Base-by-base conservation (phyloP, 371 early-diverging fungal species). In the Mortierella sp. region DNA sequence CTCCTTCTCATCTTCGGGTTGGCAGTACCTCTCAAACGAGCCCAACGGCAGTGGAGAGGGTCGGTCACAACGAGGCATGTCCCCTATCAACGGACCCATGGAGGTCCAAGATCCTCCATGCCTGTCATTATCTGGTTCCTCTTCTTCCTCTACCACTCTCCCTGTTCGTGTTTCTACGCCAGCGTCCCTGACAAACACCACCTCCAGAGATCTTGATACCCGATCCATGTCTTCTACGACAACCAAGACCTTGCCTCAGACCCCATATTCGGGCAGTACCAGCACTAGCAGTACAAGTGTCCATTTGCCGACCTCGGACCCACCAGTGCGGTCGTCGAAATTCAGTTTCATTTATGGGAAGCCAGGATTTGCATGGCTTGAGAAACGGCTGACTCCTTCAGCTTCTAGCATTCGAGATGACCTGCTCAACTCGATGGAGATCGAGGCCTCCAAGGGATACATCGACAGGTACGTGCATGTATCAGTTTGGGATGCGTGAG, bases 281-380 rank as follows among this genome's bases (percentile, higher is more conserved):
- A n/a, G 46, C 2, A 14, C 47, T 19, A 37, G 58, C 23, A 23
- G 53, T 21, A 53, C 16, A 1, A 53, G 11, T 19, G 26, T 26
- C 37, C 9, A 37, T 37, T 37, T 37, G 37, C 37, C 37, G 37
- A 9, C 15, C 2, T 21, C 56, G 12, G 15, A 52, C 19, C 14
- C 59, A 21, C 19, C 44, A 2, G 57, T 15, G 26, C 57, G 57
- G n/a, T 7, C 69, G 18, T 55, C 59, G 1, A 68, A 72, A 37
- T 45, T 56, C 25, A 62, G 63, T 25, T 68, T 64, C 26, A 74
- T 74, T 28, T 65, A 70, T 16, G 70, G 70, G 51, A 74, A 66
- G 57, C 62, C 70, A 29, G 70, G 75, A 7, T 74, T 74, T 30
- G 75, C 70, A 44, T 74, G 75, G 75, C 47, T 74, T 4, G 75